phyloP scores from a whole-genome alignment of 768 basidiomycete species.

The Ramaria sp. region DNA sequence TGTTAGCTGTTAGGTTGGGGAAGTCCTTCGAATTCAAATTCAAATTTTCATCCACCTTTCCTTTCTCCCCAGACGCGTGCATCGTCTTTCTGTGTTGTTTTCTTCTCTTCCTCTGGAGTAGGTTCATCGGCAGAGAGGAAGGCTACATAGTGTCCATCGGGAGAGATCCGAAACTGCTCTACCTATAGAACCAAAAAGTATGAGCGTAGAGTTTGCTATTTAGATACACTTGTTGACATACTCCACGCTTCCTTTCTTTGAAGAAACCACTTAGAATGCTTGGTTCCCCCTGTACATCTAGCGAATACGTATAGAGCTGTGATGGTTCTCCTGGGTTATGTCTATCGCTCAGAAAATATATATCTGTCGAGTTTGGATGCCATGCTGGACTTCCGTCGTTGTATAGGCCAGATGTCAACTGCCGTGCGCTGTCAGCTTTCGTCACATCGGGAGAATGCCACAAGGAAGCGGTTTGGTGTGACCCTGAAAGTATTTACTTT shows the following conservation, averaged over 20 bases:
- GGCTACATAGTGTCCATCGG: slow-evolving; percentile 12
- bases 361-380: background rate
- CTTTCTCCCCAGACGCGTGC: slow-evolving; percentile 10
- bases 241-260: slow-evolving; percentile 1
- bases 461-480: background rate
- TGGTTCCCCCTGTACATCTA: slow-evolving; percentile 5
- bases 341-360: slow-evolving; percentile 10
- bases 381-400: slow-evolving; percentile 3
- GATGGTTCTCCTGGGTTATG: background rate
- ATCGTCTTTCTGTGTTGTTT: slow-evolving; percentile 11
- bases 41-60: background rate
- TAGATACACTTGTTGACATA: background rate
- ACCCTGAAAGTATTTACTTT: background rate
- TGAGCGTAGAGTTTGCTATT: background rate
- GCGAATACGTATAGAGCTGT: slow-evolving; percentile 5
- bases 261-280: background rate
- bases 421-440: slow-evolving; percentile 6
- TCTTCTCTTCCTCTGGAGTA: slow-evolving; percentile 9
- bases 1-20: background rate
- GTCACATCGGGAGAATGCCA: slow-evolving; percentile 7
- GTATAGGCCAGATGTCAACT: slow-evolving; percentile 9
- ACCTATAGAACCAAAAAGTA: background rate
- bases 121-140: slow-evolving; percentile 8
- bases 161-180: slow-evolving; percentile 7
- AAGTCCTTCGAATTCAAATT: background rate